phyloP scores from a whole-genome alignment of 1,284 basidiomycete species.

The Tetrapyrgos nigripes region DNA sequence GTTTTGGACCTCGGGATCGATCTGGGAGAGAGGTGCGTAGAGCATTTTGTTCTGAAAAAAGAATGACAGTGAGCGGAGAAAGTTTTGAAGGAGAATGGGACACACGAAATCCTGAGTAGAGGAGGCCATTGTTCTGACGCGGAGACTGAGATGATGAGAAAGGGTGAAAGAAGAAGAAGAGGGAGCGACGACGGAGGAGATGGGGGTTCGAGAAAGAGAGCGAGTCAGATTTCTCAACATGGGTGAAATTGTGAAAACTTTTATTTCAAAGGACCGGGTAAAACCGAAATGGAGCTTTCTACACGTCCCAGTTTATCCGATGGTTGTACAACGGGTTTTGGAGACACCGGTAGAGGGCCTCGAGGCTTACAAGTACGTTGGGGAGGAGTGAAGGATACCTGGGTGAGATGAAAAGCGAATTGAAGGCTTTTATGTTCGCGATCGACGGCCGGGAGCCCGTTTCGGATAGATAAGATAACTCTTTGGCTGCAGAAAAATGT shows the following conservation, averaged over 20 bases:
- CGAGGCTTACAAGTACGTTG: no score
- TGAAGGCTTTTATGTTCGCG: no score
- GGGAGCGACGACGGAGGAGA: conserved; percentile 15
- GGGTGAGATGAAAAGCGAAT: no score
- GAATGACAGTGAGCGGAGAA: not conserved
- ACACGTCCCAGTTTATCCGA: not conserved
- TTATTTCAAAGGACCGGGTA: conserved; percentile 7
- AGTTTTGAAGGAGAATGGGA: conserved; percentile 15
- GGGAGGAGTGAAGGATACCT: no score
- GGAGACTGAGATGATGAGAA: conserved; percentile 29
- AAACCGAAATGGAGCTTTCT: conserved; percentile 11
- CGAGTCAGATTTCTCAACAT: conserved; percentile 19
- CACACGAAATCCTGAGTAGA: conserved; percentile 67
- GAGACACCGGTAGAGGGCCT: no score
- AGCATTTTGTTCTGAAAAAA: conserved; percentile 84
- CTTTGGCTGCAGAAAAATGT: no score
- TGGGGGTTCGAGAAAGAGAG: conserved; percentile 19
- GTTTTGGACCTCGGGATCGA: conserved; percentile 94
- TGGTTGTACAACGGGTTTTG: no score
- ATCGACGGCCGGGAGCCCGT: no score
- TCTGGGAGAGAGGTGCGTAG: conserved; percentile 87
- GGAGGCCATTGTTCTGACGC: conserved; percentile 67
- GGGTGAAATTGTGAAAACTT: conserved; percentile 14
- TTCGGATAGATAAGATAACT: no score
- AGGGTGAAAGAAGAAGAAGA: conserved; percentile 16